Percentiles rank a stretch among this genome's conserved stretches.
phyloP scores from a whole-genome alignment of 495 filamentous ascomycete genomes.

The Podospora appendiculata region DNA sequence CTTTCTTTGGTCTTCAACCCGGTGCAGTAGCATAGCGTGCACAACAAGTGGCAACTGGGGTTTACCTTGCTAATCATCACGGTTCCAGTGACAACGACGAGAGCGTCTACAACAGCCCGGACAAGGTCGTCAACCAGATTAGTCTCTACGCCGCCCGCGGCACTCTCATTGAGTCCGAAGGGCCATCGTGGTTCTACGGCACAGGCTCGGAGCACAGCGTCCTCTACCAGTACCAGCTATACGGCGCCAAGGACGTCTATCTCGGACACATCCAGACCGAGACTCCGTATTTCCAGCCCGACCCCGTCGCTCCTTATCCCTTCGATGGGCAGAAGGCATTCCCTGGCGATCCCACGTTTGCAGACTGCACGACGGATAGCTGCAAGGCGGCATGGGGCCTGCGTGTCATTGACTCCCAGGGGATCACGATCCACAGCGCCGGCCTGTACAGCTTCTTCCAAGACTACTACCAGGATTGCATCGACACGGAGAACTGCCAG shows the following conservation, averaged over 20 bases:
- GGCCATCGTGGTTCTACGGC: conserved; percentile 38
- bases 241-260: conserved; percentile 64
- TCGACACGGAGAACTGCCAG: conserved; percentile 30
- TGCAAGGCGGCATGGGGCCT: conserved; percentile 47
- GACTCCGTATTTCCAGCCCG: conserved; percentile 79
- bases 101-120: not conserved
- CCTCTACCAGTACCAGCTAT: conserved; percentile 74
- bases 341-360: conserved; percentile 68
- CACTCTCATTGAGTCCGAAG: conserved; percentile 55
- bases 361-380: conserved; percentile 19
- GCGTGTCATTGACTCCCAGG: conserved; percentile 36
- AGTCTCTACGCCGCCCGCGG: conserved; percentile 81
- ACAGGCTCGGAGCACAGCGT: conserved; percentile 59
- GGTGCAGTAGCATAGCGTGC: no score
- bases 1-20: no score
- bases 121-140: conserved; percentile 43
- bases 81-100: conserved; percentile 52
- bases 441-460: conserved; percentile 58
- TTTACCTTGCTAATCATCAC: no score
- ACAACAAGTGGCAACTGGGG: no score
- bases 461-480: conserved; percentile 36
- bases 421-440: conserved; percentile 42
- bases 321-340: conserved; percentile 47
- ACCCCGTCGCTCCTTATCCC: conserved; percentile 60
- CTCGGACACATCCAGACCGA: conserved; percentile 75